Evolutionary conservation across 305 asterid genomes (phyloP), one percentile per base, ranked within the genome.

Genomic region (Plantago lanceolata): DNA sequence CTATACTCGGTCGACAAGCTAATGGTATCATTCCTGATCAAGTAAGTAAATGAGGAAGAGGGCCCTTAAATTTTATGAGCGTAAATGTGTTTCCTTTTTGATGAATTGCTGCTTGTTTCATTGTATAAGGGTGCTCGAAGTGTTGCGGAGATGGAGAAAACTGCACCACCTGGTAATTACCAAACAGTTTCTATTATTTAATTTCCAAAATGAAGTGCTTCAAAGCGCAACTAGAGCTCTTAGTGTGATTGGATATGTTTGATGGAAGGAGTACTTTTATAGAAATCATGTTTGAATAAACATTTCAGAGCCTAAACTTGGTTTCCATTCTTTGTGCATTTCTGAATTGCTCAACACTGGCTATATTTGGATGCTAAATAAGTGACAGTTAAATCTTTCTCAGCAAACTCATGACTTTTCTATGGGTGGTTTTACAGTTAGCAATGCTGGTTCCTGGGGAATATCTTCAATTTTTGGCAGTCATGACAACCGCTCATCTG

Each of bases 391-490:
- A 12, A 50, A 19, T 21, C 43, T 12, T 35, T 35, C 47, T 40
- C 12, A 40, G 47, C 14, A 40, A 13, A 40, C 47, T 40, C 12
- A 40, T 11, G 47, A 12, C 47, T 11, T 15, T 40, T 33, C 47
- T 11, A 40, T 40, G 47, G 15, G 60, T 76, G 53, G 26, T 61
- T 35, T 6, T 65, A 68, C 84, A 85, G 94, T 63, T 68, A 75
- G 57, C 73, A 85, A 64, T 75, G 43, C 84, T 70, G 82, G 85
- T 73, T 87, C 67, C 63, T 94, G 99, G 99, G 96, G 99, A 63
- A 85, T 94, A 74, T 83, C 99, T 71, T 87, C 99, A 47, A 90
- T 93, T 65, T 93, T 93, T 68, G 96, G 99, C 59, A 78, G 89
- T 53, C 77, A 87, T 63, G 95, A 86, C 54, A 76, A 71, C 69